phyloP scores from a whole-genome alignment of 495 filamentous ascomycete species.

The Penicillium soppii region DNA sequence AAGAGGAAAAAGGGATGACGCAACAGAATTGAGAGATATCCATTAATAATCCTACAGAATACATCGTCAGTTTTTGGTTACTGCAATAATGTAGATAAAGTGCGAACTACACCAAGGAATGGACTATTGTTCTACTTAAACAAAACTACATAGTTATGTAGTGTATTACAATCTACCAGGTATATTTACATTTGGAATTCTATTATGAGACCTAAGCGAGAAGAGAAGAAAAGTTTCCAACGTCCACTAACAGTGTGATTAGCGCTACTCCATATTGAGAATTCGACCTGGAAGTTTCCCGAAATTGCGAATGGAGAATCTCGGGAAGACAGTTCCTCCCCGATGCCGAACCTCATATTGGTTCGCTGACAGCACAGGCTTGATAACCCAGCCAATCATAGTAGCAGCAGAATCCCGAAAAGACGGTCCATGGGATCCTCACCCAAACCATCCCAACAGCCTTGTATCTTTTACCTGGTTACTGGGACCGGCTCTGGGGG shows the following conservation, averaged over 20 bases:
- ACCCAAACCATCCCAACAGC: not conserved
- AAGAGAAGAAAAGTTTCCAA: no score
- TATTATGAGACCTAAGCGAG: no score
- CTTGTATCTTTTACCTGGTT: constrained; percentile 16
- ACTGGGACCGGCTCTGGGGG: constrained; percentile 20
- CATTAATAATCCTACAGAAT: no score
- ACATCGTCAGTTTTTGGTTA: no score
- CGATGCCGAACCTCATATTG: not conserved
- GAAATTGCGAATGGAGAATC: not conserved
- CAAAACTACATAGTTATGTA: no score
- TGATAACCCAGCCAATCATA: constrained; percentile 2
- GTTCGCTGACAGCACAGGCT: not conserved
- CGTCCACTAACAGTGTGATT: no score
- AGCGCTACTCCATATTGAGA: no score
- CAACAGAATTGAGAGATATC: not conserved
- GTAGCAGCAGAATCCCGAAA: not conserved
- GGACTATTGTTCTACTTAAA: no score
- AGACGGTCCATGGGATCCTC: not conserved
- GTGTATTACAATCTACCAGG: no score
- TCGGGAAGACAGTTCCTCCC: not conserved
- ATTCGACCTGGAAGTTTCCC: not conserved
- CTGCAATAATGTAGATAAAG: no score
- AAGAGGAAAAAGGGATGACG: not conserved
- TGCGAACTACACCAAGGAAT: no score
- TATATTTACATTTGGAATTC: no score